A percentile compares a stretch with the other conserved stretches of the same genome.
phyloP scores from a whole-genome alignment of 495 filamentous ascomycete genomes.

The Hypoxylon crocopeplum region DNA sequence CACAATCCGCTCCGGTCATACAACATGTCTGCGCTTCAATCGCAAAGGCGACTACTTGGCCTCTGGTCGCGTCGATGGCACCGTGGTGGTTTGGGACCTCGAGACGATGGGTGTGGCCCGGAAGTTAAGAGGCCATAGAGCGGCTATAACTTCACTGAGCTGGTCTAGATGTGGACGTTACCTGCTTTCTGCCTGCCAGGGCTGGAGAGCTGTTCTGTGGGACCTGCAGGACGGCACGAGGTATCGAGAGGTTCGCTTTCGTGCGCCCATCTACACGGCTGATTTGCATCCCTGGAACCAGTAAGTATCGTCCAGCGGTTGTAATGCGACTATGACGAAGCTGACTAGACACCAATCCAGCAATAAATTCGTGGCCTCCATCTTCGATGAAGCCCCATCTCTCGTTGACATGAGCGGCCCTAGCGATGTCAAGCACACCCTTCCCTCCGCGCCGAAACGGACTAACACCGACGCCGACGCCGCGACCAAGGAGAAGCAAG shows the following conservation, averaged over 20 bases:
- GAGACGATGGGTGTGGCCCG: slow-evolving; percentile 95
- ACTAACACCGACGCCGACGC: slow-evolving; percentile 68
- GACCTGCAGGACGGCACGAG: slow-evolving; percentile 74
- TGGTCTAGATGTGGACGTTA: slow-evolving; percentile 94
- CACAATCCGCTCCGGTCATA: slow-evolving; percentile 75
- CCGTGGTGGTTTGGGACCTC: slow-evolving; percentile 93
- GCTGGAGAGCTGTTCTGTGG: slow-evolving; percentile 96
- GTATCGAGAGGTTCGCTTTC: slow-evolving; percentile 74
- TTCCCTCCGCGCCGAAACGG: slow-evolving; percentile 83
- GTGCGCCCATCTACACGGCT: slow-evolving; percentile 91
- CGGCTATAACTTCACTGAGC: slow-evolving; percentile 88
- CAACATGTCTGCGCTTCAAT: slow-evolving; percentile 82
- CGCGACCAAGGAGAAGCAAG: slow-evolving; percentile 77
- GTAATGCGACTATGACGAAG: neutral
- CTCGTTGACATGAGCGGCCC: slow-evolving; percentile 78
- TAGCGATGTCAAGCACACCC: slow-evolving; percentile 70
- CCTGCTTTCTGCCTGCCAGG: slow-evolving; percentile 91
- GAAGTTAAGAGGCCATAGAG: slow-evolving; percentile 88
- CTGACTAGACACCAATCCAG: slow-evolving; percentile 50
- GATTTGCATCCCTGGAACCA: slow-evolving; percentile 92
- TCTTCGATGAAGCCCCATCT: slow-evolving; percentile 91
- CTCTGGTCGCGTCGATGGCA: slow-evolving; percentile 91
- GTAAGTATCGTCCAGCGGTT: slow-evolving; percentile 57
- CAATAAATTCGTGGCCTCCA: slow-evolving; percentile 79
- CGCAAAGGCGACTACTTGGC: slow-evolving; percentile 92